Evolutionary conservation across 768 basidiomycete species (phyloP).

Genomic region (Tricholoma flavovirens): DNA sequence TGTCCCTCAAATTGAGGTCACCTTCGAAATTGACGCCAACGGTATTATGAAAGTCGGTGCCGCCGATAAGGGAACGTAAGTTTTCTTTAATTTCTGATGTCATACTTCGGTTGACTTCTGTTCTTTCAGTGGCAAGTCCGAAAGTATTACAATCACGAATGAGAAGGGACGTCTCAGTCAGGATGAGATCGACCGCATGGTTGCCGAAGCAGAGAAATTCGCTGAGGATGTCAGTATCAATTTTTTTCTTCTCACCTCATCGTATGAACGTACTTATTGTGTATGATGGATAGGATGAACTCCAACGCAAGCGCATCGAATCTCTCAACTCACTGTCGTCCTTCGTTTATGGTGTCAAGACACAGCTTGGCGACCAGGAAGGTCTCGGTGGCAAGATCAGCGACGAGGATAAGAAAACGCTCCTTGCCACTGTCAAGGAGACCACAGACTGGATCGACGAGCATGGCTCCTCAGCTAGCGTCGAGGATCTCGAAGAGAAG

Average conservation of each 20-base stretch:
- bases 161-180: constrained; percentile 89
- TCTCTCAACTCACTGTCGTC: constrained; percentile 77
- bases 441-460: constrained; percentile 90
- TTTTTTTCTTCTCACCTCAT: too few species aligned
- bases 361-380: constrained; percentile 78
- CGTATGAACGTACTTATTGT: constrained; percentile 30
- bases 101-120: not conserved
- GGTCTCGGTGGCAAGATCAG: constrained; percentile 87
- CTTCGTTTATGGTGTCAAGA: constrained; percentile 83
- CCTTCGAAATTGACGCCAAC: constrained; percentile 93
- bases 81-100: constrained; percentile 9
- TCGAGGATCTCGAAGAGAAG: constrained; percentile 92
- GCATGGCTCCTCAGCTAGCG: constrained; percentile 65
- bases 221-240: constrained; percentile 28
- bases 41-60: constrained; percentile 94
- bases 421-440: constrained; percentile 80
- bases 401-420: constrained; percentile 78
- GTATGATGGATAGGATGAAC: constrained; percentile 43
- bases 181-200: constrained; percentile 95
- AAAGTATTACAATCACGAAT: constrained; percentile 91
- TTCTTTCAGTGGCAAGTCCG: constrained; percentile 65
- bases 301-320: constrained; percentile 78
- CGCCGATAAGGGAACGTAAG: constrained; percentile 89
- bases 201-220: constrained; percentile 89
- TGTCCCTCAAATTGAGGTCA: constrained; percentile 95